Base-by-base conservation (phyloP, 257 asterid species). In the Verbena officinalis region DNA sequence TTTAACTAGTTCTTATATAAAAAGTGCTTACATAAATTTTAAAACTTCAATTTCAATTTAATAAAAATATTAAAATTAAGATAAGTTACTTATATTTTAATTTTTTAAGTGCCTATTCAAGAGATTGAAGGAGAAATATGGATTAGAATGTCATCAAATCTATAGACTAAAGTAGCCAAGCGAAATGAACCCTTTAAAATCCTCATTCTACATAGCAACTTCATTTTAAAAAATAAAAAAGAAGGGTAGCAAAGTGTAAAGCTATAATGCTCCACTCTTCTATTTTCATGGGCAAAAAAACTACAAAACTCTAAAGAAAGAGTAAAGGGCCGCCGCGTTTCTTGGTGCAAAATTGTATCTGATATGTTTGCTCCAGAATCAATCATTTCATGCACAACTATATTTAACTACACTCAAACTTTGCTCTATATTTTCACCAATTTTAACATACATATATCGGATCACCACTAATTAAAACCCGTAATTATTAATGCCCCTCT, bases 391-490 rank as follows among this genome's bases (percentile, higher is more conserved):
- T 13, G 22, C 51, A 55, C 38, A 13, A n/a, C 16, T 44, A 43
- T 44, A 45, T 2, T 61, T 45, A 45, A 7, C 45, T 16, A 16
- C 6, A 34, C 62, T 16, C 62, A 56, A 59, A 27, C 34, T 5
- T 39, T 42, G 39, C 49, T 19, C 36, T 13, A n/a, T 1, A 13
- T 22, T 24, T 7, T 52, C 23, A 3, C 38, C 58, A 1, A n/a
- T 9, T 33, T 9, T 33, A 64, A 20, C 53, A 59, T 40, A 20
- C 53, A 59, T 40, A 42, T 39, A 43, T 46, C 73, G 77, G 81
- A 71, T 76, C 77, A 76, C 77, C 77, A 60, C 80, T 45, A 30
- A 57, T 53, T 51, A 50, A 56, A 39, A 21, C 5, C 42, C 42
- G 38, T 6, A 27, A 27, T 27, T n/a, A n/a, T n/a, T n/a, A 11